Conservation (phyloP, 768 basidiomycete species). For the Lactarius quietus region DNA sequence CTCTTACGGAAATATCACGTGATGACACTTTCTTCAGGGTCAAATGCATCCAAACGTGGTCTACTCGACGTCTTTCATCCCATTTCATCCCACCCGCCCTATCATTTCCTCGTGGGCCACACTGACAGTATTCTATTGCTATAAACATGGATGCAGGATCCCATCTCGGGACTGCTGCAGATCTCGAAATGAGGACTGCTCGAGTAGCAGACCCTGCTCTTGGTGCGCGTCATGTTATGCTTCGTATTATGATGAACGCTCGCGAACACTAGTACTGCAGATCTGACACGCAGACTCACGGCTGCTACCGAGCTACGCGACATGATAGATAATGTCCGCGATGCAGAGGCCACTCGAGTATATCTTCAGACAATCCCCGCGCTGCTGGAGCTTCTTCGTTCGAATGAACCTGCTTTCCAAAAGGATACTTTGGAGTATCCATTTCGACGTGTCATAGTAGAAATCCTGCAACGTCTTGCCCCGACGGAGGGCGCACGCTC, state of each 20-base stretch:
- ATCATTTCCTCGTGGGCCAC: background rate
- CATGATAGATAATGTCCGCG: slow-evolving; percentile 74
- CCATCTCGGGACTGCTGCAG: slow-evolving; percentile 45
- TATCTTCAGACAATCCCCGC: slow-evolving; percentile 72
- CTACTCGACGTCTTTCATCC: slow-evolving; percentile 5
- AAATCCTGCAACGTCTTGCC: slow-evolving; percentile 86
- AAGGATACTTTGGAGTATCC: slow-evolving; percentile 70
- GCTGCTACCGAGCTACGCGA: slow-evolving; percentile 79
- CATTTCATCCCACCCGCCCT: background rate
- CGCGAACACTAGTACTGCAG: slow-evolving; percentile 35
- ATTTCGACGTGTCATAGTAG: slow-evolving; percentile 82
- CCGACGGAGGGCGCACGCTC: slow-evolving; percentile 72
- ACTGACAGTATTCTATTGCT: background rate
- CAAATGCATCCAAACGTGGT: background rate
- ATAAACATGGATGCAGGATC: slow-evolving; percentile 43
- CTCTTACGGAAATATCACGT: slow-evolving; percentile 6
- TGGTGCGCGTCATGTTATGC: slow-evolving; percentile 40
- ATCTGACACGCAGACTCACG: slow-evolving; percentile 64
- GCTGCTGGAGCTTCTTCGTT: slow-evolving; percentile 66
- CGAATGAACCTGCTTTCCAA: slow-evolving; percentile 60
- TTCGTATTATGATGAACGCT: slow-evolving; percentile 5
- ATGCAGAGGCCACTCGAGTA: slow-evolving; percentile 65
- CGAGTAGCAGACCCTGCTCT: slow-evolving; percentile 72
- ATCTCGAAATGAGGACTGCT: slow-evolving; percentile 68
- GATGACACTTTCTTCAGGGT: slow-evolving; percentile 19